Evolutionary conservation across 306 rosid species (phyloP), one percentile per base, ranked within the genome.

Genomic region (Leucaena leucocephala): DNA sequence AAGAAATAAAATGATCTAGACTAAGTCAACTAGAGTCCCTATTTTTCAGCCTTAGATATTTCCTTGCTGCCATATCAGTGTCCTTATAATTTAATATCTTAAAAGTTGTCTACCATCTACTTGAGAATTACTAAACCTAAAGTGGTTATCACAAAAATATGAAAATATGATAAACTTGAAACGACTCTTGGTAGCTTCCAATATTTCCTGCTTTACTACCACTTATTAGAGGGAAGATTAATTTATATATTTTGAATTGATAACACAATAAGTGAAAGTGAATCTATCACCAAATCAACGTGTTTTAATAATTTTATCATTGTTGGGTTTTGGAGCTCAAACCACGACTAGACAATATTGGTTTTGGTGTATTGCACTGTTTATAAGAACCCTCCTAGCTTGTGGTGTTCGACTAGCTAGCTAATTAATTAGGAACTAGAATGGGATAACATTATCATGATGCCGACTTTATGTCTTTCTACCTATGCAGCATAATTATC

Each of bases 401-500:
- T 57, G 21, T 9, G 34, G 64, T 21, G 35, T 57, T 45, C 50
- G 6, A 14, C n/a, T n/a, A 57, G 7, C 12, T n/a, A 55, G 62
- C 62, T 8, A n/a, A 36, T 15, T 8, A 52, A 17, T 9, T n/a
- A n/a, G n/a, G n/a, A n/a, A n/a, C n/a, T 52, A 52, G 59, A 5
- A 52, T 15, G 59, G 22, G 59, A 4, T 13, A 19, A 15, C 64
- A 57, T 57, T 21, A 22, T 19, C 4, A 57, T 21, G 34, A 57
- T 57, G 35, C 9, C 15, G 5, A 12, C 52, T 72, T 43, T 33
- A 34, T 7, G 17, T 49, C 67, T 70, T 70, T 71, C 73, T 64
- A 44, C 78, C 75, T 44, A 76, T 22, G 68, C 44, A 71, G 38
- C 70, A 36, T 38, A 36, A 38, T 36, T 34, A 15, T 8, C 15